phyloP scores from a whole-genome alignment of 495 filamentous ascomycete genomes.

The Neurospora pannonica region DNA sequence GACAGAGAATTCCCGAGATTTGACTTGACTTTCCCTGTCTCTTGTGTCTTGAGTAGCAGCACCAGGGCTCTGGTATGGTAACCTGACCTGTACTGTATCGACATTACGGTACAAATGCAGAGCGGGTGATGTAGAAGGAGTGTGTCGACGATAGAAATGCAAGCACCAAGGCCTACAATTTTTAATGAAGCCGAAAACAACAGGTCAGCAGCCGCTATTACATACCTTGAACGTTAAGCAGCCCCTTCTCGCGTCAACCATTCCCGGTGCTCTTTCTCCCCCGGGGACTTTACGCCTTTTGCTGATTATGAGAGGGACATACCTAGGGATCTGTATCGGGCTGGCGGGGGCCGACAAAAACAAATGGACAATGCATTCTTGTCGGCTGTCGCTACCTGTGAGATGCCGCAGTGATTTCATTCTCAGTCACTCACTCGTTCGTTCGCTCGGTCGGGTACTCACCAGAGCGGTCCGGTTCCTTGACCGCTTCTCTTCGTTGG shows the following conservation, averaged over 20 bases:
- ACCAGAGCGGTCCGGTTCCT: neutral
- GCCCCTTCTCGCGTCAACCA: too few relatives aligned
- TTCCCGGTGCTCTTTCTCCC: neutral
- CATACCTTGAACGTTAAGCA: too few relatives aligned
- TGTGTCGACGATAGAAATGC: neutral
- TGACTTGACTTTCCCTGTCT: neutral
- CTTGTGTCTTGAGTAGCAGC: neutral
- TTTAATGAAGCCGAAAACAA: neutral
- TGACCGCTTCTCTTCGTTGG: conserved; percentile 1
- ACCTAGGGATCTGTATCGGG: neutral
- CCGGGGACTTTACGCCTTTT: neutral
- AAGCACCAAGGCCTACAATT: neutral
- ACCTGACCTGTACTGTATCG: neutral
- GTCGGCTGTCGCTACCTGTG: neutral
- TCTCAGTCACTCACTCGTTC: neutral
- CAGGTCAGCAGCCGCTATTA: neutral
- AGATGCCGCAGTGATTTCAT: neutral
- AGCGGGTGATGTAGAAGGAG: neutral
- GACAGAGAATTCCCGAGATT: neutral
- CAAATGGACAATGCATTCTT: neutral
- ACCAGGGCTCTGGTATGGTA: neutral
- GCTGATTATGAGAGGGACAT: neutral
- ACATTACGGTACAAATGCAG: neutral
- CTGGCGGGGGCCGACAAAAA: neutral
- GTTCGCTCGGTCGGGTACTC: neutral